These are phyloP conservation scores for Plectranthus barbatus DNA, from an alignment of 257 asterid species.

Conservation along the genomic window DNA sequence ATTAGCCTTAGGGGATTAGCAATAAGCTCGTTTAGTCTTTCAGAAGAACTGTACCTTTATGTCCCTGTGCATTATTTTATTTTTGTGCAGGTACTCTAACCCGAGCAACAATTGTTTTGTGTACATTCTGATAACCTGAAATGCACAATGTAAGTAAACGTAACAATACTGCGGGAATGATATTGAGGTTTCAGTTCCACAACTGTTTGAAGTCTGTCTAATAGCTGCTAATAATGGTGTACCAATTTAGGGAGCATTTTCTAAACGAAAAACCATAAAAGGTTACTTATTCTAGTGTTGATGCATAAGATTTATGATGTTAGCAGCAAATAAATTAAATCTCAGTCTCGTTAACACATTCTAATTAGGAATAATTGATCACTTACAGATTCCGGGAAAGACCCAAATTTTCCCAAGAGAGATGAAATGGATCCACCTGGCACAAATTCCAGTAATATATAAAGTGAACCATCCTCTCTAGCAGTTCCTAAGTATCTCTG, in stretches of 20 bases:
- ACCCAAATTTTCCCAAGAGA: conserved; percentile 92
- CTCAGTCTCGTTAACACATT: background rate
- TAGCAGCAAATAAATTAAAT: background rate
- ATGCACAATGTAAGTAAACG: background rate
- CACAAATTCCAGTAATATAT: conserved; percentile 91
- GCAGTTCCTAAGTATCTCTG: conserved; percentile 99
- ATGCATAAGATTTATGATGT: conserved; percentile 5
- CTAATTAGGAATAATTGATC: background rate
- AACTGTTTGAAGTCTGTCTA: too few relatives aligned
- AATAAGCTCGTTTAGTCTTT: conserved; percentile 3
- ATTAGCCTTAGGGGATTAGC: conserved; percentile 8
- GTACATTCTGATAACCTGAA: conserved; percentile 94
- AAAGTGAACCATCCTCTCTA: conserved; percentile 77
- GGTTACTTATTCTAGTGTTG: too few relatives aligned
- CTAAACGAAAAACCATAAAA: too few relatives aligned
- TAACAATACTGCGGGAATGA: too few relatives aligned
- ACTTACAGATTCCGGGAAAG: conserved; percentile 96
- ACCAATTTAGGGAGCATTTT: too few relatives aligned
- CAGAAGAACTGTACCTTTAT: conserved; percentile 60
- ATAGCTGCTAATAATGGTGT: too few relatives aligned
- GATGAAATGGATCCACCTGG: conserved; percentile 98
- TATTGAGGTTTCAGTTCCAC: too few relatives aligned
- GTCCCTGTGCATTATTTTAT: conserved; percentile 96
- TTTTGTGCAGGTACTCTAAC: conserved; percentile 86
- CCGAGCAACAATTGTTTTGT: conserved; percentile 88